Evolutionary conservation across 495 filamentous ascomycete genomes (phyloP), one percentile per base, ranked within the genome.

Genomic region (Annulohypoxylon moriforme): DNA sequence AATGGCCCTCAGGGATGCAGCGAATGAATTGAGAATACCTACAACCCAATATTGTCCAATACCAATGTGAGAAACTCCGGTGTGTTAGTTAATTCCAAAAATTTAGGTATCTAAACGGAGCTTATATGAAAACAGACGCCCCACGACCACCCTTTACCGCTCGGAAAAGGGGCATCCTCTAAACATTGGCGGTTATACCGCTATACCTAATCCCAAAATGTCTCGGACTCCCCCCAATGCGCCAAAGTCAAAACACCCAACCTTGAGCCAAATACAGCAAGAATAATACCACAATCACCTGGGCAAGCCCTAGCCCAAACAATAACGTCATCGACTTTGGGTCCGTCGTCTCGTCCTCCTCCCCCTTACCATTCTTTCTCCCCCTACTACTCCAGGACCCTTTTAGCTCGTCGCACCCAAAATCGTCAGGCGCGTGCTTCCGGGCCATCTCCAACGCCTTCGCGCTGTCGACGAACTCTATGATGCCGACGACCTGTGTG

Each of bases 401-500:
- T 16, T 38, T 34, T n/a, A n/a, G 14, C 64, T 29, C n/a, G 33
- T 60, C 42, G 36, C 60, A 63, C 18, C 66, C 70, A 62, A 80
- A 82, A 44, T 67, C 40, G 13, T 71, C 71, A 2, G 78, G 78
- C 0, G 76, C 72, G 38, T 78, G 74, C n/a, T 65, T 75, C 47
- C 68, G 42, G 16, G 64, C 68, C 81, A 83, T 79, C 77, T 81
- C 76, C 18, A 76, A 44, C 27, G 79, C 81, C 65, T 81, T 83
- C 18, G 66, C 72, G 46, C 78, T 81, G 33, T 83, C 81, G 20
- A 82, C 81, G 64, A 81, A 83, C 76, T 84, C 81, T 24, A 57
- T 69, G 38, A 82, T 70, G 29, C 68, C 67, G 7, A 64, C 57
- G 14, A 83, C 75, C 56, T 76, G 36, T 4, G 22, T 56, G 2